These are phyloP conservation scores for Nyctanthes arbortristis DNA, from an alignment of 257 asterid species.

Conservation along the genomic window DNA sequence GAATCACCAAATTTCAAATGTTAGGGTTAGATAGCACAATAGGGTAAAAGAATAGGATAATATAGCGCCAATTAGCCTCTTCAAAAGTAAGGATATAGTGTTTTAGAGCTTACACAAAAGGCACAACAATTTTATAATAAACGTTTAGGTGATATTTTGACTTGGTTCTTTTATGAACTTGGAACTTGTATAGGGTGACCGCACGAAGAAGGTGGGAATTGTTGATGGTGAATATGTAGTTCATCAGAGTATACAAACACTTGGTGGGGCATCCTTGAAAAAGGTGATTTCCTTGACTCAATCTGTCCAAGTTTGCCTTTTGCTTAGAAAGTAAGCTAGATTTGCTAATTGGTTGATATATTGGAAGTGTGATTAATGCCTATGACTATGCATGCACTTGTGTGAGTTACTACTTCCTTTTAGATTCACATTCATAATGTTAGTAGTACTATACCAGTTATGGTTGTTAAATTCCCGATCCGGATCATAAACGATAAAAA, in stretches of 20 bases:
- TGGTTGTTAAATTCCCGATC: no score
- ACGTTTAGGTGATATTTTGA: background rate
- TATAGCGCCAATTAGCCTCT: background rate
- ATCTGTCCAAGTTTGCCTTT: background rate
- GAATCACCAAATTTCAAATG: no score
- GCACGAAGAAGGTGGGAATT: conserved; percentile 85
- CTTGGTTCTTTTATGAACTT: conserved; percentile 14
- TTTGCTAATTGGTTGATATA: no score
- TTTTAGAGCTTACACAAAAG: background rate
- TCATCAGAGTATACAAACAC: conserved; percentile 96
- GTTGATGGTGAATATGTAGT: conserved; percentile 90
- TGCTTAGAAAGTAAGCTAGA: no score
- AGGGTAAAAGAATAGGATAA: no score
- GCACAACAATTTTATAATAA: background rate
- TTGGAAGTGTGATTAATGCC: no score
- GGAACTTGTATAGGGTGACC: conserved; percentile 66
- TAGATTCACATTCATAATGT: no score
- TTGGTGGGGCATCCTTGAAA: conserved; percentile 79
- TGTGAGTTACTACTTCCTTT: no score
- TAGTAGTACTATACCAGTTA: no score
- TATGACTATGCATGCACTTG: no score
- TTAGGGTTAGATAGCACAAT: no score
- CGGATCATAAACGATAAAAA: no score
- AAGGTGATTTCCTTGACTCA: conserved; percentile 39
- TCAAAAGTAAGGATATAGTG: background rate